Percentiles rank a stretch among this genome's conserved stretches.
These are phyloP conservation scores for Trichaptum fuscoviolaceum DNA, from an alignment of 768 basidiomycete species.

Conservation along the genomic window DNA sequence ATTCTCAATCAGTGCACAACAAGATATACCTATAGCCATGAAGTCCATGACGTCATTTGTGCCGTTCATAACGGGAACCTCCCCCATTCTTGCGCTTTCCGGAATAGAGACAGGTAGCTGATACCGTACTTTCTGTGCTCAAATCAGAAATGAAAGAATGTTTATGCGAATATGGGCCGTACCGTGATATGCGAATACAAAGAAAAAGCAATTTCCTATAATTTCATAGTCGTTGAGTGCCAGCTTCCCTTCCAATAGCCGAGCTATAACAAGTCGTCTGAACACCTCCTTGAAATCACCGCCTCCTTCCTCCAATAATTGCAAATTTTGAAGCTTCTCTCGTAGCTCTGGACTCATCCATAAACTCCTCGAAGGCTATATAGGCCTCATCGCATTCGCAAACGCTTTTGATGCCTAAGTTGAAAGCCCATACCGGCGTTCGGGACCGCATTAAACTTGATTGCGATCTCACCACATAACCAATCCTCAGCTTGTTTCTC, in stretches of 20 bases:
- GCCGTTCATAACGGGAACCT: constrained; percentile 4
- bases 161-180: constrained; percentile 8
- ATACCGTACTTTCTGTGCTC: constrained; percentile 44
- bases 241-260: not conserved
- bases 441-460: not conserved
- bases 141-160: not conserved
- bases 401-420: not conserved
- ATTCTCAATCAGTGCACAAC: not conserved
- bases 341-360: not conserved
- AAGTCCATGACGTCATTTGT: constrained; percentile 36
- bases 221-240: constrained; percentile 10
- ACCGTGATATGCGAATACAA: constrained; percentile 56
- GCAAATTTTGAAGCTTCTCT: not conserved
- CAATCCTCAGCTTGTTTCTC: too few relatives aligned
- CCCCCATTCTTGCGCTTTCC: constrained; percentile 41
- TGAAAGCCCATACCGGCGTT: not conserved
- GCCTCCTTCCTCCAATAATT: constrained; percentile 1
- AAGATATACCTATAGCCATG: constrained; percentile 41
- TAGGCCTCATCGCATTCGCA: not conserved
- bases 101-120: constrained; percentile 41
- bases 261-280: constrained; percentile 9
- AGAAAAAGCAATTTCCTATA: constrained; percentile 20
- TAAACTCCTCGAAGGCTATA: not conserved
- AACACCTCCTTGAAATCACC: constrained; percentile 9
- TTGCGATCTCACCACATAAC: too few relatives aligned